Base-by-base conservation (phyloP, 2,329 filamentous ascomycete genomes). In the Alternaria novae-zelandiae region DNA sequence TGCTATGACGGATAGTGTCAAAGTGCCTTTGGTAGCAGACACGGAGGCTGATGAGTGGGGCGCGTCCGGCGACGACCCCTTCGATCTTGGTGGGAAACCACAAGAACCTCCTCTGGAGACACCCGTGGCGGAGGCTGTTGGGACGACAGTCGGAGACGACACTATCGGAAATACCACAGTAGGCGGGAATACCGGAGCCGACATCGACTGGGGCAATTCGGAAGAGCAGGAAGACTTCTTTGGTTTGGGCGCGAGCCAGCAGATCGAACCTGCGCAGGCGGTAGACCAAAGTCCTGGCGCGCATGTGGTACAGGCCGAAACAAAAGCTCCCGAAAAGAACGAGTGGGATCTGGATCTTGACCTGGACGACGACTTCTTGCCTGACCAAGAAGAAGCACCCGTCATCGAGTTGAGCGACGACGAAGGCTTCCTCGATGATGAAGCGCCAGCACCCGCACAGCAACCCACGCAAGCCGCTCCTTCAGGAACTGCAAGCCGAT, bases 261-360 rank as follows among this genome's bases (percentile, higher is more conserved):
- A 63, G 4, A 51, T 70, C 6, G 68, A 71, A 47, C 47, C 71
- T 26, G 66, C 69, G 36, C 66, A 70, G 17, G 43, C 69, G n/a
- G 46, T 64, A 45, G 60, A 65, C n/a, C 58, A 69, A 23, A 66
- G 56, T n/a, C 59, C 70, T 28, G 70, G 69, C 32, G 71, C 73
- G 15, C 69, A 73, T 54, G 64, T 72, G 4, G 60, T 69, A 15
- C 53, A 63, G 8, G 13, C 70, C 7, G 66, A 66, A n/a, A 23
- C 69, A 11, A 61, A 70, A 17, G 55, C 67, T 20, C 61, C 69
- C 1, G 86, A 90, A 45, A 91, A 95, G 73, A 79, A 96, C 44
- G 90, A 91, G 49, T 91, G 91, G 17, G 90, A 93, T 70, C 97
- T 95, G 92, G 88, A 93, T 67, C 91, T 92, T 50, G 92, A 93